Percentiles rank a stretch among this genome's conserved stretches.
phyloP scores from a whole-genome alignment of 169 alveolate genomes.

The Eimeria maxima region DNA sequence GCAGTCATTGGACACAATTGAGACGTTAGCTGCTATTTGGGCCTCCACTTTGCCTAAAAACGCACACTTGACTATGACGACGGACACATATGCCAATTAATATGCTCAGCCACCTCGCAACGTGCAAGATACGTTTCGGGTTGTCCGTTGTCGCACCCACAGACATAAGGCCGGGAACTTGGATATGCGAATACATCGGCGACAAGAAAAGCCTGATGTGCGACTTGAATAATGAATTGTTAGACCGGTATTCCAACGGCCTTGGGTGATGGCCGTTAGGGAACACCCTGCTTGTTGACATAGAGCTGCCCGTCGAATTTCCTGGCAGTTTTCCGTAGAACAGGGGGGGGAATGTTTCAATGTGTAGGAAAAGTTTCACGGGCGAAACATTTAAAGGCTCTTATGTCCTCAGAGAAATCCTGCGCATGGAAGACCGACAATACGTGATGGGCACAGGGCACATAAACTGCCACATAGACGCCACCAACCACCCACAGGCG shows the following conservation, averaged over 20 bases:
- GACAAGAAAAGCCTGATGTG: slow-evolving; percentile 58
- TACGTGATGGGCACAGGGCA: slow-evolving; percentile 68
- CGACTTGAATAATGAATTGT: background rate
- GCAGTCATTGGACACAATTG: background rate
- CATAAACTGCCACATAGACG: slow-evolving; percentile 67
- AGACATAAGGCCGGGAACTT: slow-evolving; percentile 35
- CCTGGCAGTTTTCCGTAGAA: background rate
- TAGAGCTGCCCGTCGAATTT: background rate
- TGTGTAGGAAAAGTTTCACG: no score
- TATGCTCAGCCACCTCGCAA: no score
- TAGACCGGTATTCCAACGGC: background rate
- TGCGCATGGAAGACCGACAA: slow-evolving; percentile 66
- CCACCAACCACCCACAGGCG: slow-evolving; percentile 60
- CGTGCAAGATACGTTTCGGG: no score
- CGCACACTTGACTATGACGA: background rate
- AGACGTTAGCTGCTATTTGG: background rate
- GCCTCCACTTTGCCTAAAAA: background rate
- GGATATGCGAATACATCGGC: slow-evolving; percentile 68
- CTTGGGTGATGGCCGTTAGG: background rate
- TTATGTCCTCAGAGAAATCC: slow-evolving; percentile 3
- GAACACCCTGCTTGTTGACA: background rate
- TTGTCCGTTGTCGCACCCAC: background rate
- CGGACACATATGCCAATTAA: background rate
- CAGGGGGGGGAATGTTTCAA: no score
- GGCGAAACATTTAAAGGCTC: no score